phyloP scores from a whole-genome alignment of 2,329 filamentous ascomycete genomes.

The Monilinia fructicola region DNA sequence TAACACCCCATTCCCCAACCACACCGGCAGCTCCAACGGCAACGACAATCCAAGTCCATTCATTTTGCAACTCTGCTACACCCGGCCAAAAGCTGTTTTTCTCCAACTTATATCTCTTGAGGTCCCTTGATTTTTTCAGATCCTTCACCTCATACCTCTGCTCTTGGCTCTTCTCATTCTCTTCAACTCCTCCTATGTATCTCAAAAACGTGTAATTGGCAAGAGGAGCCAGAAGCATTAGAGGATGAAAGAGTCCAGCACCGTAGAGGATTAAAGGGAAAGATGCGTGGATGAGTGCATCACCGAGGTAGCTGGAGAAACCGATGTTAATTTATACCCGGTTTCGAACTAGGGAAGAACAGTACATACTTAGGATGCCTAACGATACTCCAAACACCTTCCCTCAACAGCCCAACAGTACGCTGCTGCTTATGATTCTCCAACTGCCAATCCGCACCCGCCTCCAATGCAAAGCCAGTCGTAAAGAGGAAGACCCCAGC shows the following conservation, averaged over 20 bases:
- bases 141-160: conserved; percentile 21
- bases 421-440: conserved; percentile 15
- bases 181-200: conserved; percentile 22
- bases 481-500: conserved; percentile 24
- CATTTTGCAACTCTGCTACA: conserved; percentile 19
- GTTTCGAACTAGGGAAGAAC: too few relatives aligned
- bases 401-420: conserved; percentile 10
- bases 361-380: conserved; percentile 28
- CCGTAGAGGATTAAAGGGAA: conserved; percentile 26
- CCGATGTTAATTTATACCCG: neutral
- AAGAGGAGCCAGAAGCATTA: conserved; percentile 24
- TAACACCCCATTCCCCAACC: conserved; percentile 10
- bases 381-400: conserved; percentile 28
- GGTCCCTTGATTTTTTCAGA: conserved; percentile 16
- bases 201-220: conserved; percentile 26
- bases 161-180: conserved; percentile 25
- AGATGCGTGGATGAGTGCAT: conserved; percentile 26
- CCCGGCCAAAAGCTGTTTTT: conserved; percentile 28
- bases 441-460: conserved; percentile 25
- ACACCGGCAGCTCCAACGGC: conserved; percentile 17
- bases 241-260: conserved; percentile 25
- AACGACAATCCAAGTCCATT: conserved; percentile 23
- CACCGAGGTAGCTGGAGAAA: conserved; percentile 25
- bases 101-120: conserved; percentile 18
- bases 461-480: conserved; percentile 25